Base-by-base conservation (phyloP, 768 basidiomycete species). In the Scleroderma citrinum region DNA sequence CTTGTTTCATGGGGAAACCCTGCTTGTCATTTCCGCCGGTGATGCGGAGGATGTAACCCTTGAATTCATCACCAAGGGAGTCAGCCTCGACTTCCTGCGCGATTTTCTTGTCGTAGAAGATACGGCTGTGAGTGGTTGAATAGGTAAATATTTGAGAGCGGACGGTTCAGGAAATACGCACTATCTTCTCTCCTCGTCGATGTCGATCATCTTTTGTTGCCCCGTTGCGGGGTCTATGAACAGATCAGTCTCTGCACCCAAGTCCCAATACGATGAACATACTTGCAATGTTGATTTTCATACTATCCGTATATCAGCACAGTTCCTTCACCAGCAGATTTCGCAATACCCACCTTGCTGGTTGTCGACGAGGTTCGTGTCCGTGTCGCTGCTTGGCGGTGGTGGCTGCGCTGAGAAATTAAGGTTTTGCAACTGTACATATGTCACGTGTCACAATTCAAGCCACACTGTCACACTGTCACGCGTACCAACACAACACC, bases 1-100 rank as follows among this genome's bases (percentile, higher is more conserved):
- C 94, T 76, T 99, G 95, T 74, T 98, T 98, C 92, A 97, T 96
- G 42, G 93, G 92, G 81, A 96, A 95, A 65, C 93, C 92, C 70
- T 94, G 91, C 76, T 92, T 92, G 83, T 97, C 93, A 78, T 97
- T 97, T 56, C 95, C 92, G 62, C 94, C 94, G 26, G 91, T 94
- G 76, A 99, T 89, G 62, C 92, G 86, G 79, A 96, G 82, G 69
- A 97, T 73, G 76, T 96, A 97, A 50, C 95, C 95, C 69, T 89
- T 91, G 81, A 83, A 98, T 76, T 98, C 95, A 67, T 95, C 88
- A 60, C 94, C 92, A 59, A 97, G 71, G 47, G 84, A 69, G 75
- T 96, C 93, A 52, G 80, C 90, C 40, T 92, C 78, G 61, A 98
- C 90, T 74, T 97, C 94, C 67, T 95, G 92, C 23, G 91, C 64